Evolutionary conservation across 2,329 filamentous ascomycete species (phyloP), one percentile per base, ranked within the genome.

Genomic region (Aureobasidium leucospermi): DNA sequence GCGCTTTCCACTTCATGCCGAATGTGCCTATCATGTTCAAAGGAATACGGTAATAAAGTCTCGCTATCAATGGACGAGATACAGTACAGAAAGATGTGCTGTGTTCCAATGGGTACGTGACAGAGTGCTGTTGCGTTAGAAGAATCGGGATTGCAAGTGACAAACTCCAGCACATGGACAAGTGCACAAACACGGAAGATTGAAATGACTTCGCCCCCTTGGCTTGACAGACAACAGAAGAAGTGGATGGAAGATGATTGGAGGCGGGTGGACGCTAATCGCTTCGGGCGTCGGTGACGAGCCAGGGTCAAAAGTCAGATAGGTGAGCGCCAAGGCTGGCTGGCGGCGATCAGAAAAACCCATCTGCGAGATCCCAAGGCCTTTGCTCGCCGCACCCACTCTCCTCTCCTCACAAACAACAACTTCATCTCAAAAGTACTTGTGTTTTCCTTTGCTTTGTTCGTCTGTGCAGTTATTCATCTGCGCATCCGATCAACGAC

Each of bases 361-460:
- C 38, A 38, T 53, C 49, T 19, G 36, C 36, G 42, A 16, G 16
- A 19, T 34, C 42, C 32, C 16, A 47, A 32, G 13, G 29, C 53
- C 29, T 46, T 5, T 15, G 38, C 31, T 58, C 34, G 34, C 36
- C 28, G 15, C 45, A 5, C 6, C 10, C 55, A 53, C 49, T n/a
- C 10, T n/a, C 49, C 36, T n/a, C 43, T 47, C 41, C 34, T 34
- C 32, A 42, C 31, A n/a, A 28, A 46, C 53, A 46, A 57, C 42
- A 47, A 57, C 53, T 38, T 31, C 31, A 43, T 52, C 45, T 6
- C 23, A 58, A 58, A 58, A 58, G 55, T 58, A 34, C 39, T 58
- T 45, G 32, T 56, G 28, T 58, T 58, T 58, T 45, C 41, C 45
- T 58, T 58, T 49, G 55, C 55, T 58, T 58, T 42, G 45, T 58